Evolutionary conservation across 768 basidiomycete genomes (phyloP).

Genomic region (Harrya chromipes): DNA sequence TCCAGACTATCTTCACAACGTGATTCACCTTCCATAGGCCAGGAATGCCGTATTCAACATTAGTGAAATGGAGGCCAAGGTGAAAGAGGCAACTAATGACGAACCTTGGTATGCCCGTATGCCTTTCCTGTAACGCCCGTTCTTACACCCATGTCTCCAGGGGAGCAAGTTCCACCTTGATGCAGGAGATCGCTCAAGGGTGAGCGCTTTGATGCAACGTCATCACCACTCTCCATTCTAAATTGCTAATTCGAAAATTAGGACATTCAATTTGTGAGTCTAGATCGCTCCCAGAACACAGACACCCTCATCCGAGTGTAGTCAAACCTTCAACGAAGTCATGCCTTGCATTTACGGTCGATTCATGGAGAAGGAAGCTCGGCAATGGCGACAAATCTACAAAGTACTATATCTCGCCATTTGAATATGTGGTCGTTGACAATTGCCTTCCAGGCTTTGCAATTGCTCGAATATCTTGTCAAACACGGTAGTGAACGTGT

Average conservation of each 20-base stretch:
- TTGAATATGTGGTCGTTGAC: not conserved
- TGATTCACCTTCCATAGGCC: conserved; percentile 50
- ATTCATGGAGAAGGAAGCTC: conserved; percentile 98
- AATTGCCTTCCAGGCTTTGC: conserved; percentile 59
- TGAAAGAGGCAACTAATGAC: conserved; percentile 94
- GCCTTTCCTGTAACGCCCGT: not conserved
- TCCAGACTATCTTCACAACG: not conserved
- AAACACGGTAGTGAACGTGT: conserved; percentile 98
- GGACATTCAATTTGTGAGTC: conserved; percentile 96
- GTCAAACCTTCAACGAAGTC: conserved; percentile 98
- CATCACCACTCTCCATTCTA: not conserved
- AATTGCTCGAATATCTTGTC: conserved; percentile 92
- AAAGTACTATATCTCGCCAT: conserved; percentile 51
- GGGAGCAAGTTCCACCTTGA: conserved; percentile 96
- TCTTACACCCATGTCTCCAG: conserved; percentile 39
- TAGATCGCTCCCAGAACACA: not conserved
- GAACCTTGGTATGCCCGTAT: conserved; percentile 84
- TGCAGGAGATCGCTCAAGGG: conserved; percentile 99
- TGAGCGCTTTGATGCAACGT: conserved; percentile 37
- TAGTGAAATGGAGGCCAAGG: conserved; percentile 96
- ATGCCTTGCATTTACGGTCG: conserved; percentile 96
- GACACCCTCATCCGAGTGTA: conserved; percentile 31
- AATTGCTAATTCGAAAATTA: conserved; percentile 33
- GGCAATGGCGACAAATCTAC: conserved; percentile 99
- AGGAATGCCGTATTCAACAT: conserved; percentile 96